Percentiles rank a stretch among this genome's conserved stretches.
Conservation (phyloP, 106 monocot genomes). For the Narthecium ossifragum region DNA sequence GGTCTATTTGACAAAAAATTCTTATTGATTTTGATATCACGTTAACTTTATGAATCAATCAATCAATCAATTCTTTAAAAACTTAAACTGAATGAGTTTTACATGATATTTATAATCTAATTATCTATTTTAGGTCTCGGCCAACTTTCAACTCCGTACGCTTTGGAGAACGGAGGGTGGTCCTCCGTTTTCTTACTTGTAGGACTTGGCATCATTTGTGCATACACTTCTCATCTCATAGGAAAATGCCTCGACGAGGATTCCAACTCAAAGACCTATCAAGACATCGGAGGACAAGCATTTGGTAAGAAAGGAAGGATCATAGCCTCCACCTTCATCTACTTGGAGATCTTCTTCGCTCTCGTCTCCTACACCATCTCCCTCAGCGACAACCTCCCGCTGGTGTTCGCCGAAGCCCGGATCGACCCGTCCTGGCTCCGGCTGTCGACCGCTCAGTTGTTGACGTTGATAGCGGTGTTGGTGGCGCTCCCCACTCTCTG, state of each 20-base stretch:
- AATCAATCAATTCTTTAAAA: background rate
- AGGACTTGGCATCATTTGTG: slow-evolving; percentile 51
- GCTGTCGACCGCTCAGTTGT: slow-evolving; percentile 41
- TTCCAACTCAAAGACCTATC: slow-evolving; percentile 44
- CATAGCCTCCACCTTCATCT: slow-evolving; percentile 62
- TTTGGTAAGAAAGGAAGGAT: slow-evolving; percentile 53
- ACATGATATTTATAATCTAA: too few species aligned
- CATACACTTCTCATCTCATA: slow-evolving; percentile 70
- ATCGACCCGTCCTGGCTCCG: slow-evolving; percentile 28
- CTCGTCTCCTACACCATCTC: slow-evolving; percentile 84
- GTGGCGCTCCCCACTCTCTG: slow-evolving; percentile 72
- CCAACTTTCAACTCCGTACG: slow-evolving; percentile 77
- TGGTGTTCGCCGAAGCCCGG: slow-evolving; percentile 32
- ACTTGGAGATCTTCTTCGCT: slow-evolving; percentile 71
- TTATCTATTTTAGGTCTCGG: slow-evolving; percentile 50
- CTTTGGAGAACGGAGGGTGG: slow-evolving; percentile 81
- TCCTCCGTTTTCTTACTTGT: slow-evolving; percentile 49
- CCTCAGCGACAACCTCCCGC: slow-evolving; percentile 57
- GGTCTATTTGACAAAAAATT: too few species aligned
- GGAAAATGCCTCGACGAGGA: slow-evolving; percentile 64
- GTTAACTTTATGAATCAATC: background rate
- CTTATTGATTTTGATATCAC: background rate
- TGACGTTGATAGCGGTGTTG: slow-evolving; percentile 48
- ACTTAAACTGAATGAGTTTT: too few species aligned
- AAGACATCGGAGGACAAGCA: slow-evolving; percentile 57